Base-by-base conservation (phyloP, 23 red algal species). In the Chondrus crispus region DNA sequence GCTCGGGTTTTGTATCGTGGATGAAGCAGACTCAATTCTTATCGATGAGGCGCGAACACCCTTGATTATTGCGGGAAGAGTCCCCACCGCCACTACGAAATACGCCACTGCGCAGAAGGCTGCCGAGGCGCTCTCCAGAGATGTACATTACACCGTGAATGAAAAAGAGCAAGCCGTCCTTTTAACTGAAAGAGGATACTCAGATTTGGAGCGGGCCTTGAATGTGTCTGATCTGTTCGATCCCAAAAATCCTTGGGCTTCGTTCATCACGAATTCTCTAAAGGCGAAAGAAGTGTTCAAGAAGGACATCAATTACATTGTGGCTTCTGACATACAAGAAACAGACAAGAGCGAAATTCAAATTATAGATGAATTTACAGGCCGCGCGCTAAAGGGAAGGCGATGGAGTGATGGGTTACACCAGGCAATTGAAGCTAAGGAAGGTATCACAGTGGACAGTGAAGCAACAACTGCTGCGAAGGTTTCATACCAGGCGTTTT, bases 11-110 rank as follows among this genome's bases (percentile, higher is more conserved):
- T 95, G 94, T 84, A 91, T 99, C 16, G 79, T 99, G 10, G 97
- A 99, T 84, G 97, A 99, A 66, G 97, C 95, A 1, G 97, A 99
- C 79, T 96, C 97, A 32, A 94, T 99, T 57, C 76, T 99, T 30
- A 95, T 99, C 50, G 97, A 99, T 69, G 97, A 99, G 64, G 97
- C 97, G 40, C 90, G 97, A 64, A 99, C 97, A 5, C 97, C 97
- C 20, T 81, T 99, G 29, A 94, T 99, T 62, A 99, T 99, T 63
- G 96, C 97, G 38, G 90, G 92, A 33, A 85, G 64, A 33, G 62
- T 85, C 14, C 72, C 92, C 4, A 70, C 80, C 46, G 76, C 80
- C 7, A 83, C 89, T 14, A 81, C 62, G 20, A 96, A 96, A 60
- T 99, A 99, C 58, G 74, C 58, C 11, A 89, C 53, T 63, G 97